Evolutionary conservation across 768 basidiomycete genomes (phyloP).

Genomic region (Lyophyllum shimeji): DNA sequence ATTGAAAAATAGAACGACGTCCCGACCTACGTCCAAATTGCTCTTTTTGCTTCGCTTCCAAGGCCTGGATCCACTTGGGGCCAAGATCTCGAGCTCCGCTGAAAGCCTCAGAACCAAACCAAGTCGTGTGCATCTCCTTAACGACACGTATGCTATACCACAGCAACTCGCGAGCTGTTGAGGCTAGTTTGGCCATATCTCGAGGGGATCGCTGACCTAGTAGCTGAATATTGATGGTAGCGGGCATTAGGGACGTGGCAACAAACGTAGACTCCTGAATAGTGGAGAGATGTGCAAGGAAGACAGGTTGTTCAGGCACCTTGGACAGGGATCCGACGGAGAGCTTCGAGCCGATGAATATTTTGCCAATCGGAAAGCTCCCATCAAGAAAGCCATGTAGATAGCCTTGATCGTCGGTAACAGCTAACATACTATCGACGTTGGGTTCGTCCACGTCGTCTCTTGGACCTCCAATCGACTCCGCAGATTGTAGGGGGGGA

Average conservation of each 20-base stretch:
- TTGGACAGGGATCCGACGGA: constrained; percentile 44
- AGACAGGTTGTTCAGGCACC: constrained; percentile 41
- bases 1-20: constrained; percentile 7
- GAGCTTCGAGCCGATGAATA: constrained; percentile 35
- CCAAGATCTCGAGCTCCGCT: constrained; percentile 74
- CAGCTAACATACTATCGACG: constrained; percentile 62
- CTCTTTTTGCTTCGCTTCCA: constrained; percentile 64
- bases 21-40: constrained; percentile 61
- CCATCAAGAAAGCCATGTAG: constrained; percentile 76
- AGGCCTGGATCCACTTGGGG: constrained; percentile 64
- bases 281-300: constrained; percentile 47
- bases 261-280: constrained; percentile 20
- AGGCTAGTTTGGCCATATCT: constrained; percentile 70
- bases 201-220: constrained; percentile 55
- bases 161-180: constrained; percentile 65
- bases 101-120: constrained; percentile 69
- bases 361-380: constrained; percentile 64
- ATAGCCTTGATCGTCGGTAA: constrained; percentile 56
- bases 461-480: constrained; percentile 25
- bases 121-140: constrained; percentile 69
- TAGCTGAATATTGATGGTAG: constrained; percentile 53
- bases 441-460: constrained; percentile 53
- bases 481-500: constrained; percentile 33
- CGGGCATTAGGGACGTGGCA: constrained; percentile 40
- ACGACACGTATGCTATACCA: constrained; percentile 72